Conservation (phyloP, 2,329 filamentous ascomycete genomes). For the Epicoccum nigrum region DNA sequence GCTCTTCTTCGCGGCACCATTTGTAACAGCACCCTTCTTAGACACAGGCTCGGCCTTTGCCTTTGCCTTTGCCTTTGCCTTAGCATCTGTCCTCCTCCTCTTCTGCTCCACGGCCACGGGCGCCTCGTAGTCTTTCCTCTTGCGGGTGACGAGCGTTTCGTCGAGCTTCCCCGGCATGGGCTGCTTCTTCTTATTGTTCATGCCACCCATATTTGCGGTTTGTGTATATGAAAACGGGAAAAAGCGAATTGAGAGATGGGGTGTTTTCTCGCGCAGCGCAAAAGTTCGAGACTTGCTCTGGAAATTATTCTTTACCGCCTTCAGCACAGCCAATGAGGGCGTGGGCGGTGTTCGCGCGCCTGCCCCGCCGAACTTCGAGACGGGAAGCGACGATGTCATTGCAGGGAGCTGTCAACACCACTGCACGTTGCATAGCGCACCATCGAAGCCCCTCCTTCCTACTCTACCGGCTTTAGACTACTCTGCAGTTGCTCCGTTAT, state of each 20-base stretch:
- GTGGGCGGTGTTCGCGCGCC: neutral
- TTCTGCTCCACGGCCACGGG: conserved; percentile 56
- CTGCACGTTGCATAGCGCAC: neutral
- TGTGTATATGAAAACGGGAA: conserved; percentile 2
- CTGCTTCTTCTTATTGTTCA: conserved; percentile 96
- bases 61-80: conserved; percentile 30
- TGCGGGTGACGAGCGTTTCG: conserved; percentile 75
- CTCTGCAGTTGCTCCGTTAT: conserved; percentile 9
- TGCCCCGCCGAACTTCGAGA: conserved; percentile 16
- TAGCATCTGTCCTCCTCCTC: conserved; percentile 60
- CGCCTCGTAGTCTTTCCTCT: conserved; percentile 79
- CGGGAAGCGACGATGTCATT: conserved; percentile 39
- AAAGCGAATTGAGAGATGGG: conserved; percentile 4
- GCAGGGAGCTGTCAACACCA: conserved; percentile 15
- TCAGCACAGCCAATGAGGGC: conserved; percentile 3
- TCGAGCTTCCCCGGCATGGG: conserved; percentile 82
- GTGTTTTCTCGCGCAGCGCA: conserved; percentile 14
- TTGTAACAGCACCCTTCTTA: conserved; percentile 51
- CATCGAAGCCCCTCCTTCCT: neutral
- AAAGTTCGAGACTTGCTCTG: conserved; percentile 7
- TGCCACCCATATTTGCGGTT: conserved; percentile 72
- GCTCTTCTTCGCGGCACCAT: conserved; percentile 35
- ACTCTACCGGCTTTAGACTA: too few species aligned
- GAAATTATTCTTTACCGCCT: conserved; percentile 37
- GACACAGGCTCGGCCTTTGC: conserved; percentile 25